phyloP scores from a whole-genome alignment of 2,329 filamentous ascomycete genomes.

The Nothopassalora personata region DNA sequence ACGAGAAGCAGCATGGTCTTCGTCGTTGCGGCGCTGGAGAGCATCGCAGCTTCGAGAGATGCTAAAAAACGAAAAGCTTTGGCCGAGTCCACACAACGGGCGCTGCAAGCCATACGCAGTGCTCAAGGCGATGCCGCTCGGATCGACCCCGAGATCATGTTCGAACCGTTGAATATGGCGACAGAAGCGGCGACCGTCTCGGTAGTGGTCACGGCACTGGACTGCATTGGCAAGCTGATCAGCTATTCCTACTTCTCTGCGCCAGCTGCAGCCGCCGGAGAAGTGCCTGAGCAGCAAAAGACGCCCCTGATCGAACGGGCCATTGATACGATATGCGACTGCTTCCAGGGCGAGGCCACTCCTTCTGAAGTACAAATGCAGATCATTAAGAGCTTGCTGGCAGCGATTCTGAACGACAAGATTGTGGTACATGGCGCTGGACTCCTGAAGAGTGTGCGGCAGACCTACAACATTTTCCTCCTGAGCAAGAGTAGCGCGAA shows the following conservation, averaged over 20 bases:
- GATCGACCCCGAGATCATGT: conserved; percentile 86
- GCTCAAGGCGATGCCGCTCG: conserved; percentile 66
- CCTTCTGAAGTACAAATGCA: conserved; percentile 89
- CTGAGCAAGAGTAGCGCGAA: conserved; percentile 90
- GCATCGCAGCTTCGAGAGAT: conserved; percentile 86
- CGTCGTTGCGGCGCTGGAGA: conserved; percentile 86
- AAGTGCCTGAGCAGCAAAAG: conserved; percentile 12
- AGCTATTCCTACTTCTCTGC: conserved; percentile 97
- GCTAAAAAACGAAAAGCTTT: conserved; percentile 81
- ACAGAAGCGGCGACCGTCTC: conserved; percentile 80
- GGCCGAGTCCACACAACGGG: conserved; percentile 72
- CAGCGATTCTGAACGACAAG: conserved; percentile 95
- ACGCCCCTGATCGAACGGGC: conserved; percentile 89
- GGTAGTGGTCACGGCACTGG: conserved; percentile 82
- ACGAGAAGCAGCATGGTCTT: conserved; percentile 93
- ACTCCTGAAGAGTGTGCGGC: conserved; percentile 88
- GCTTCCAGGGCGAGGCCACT: conserved; percentile 94
- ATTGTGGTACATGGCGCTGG: conserved; percentile 97
- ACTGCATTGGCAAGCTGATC: conserved; percentile 98
- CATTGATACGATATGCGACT: conserved; percentile 99
- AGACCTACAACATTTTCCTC: conserved; percentile 98
- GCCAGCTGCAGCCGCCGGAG: conserved; percentile 41
- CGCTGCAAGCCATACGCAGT: conserved; percentile 75
- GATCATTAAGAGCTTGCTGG: conserved; percentile 93
- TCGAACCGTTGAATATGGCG: conserved; percentile 83